Evolutionary conservation across 352 stramenopile genomes (phyloP).

Genomic region (Aphanomyces astaci): DNA sequence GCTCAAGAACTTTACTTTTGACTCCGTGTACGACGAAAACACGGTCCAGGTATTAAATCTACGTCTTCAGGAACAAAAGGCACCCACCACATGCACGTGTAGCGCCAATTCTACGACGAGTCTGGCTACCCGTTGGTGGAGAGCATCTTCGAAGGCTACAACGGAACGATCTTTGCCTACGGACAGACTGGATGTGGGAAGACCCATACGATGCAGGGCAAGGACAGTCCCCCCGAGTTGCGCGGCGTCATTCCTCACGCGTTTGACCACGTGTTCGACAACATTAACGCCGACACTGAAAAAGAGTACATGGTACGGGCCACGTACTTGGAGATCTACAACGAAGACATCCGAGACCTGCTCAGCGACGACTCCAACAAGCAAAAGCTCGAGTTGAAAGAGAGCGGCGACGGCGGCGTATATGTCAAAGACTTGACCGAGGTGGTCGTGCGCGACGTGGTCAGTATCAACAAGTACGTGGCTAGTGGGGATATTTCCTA

Average conservation of each 20-base stretch:
- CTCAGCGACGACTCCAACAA: slow-evolving; percentile 61
- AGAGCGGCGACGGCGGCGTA: slow-evolving; percentile 65
- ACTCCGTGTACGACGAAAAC: slow-evolving; percentile 85
- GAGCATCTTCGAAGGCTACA: slow-evolving; percentile 87
- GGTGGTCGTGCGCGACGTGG: slow-evolving; percentile 62
- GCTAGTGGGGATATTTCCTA: neutral
- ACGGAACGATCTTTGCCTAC: slow-evolving; percentile 89
- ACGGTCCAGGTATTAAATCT: slow-evolving; percentile 37
- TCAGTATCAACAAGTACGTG: slow-evolving; percentile 61
- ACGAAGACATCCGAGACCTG: slow-evolving; percentile 90
- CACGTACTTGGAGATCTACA: slow-evolving; percentile 94
- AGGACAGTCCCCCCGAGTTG: slow-evolving; percentile 61
- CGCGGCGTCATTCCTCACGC: slow-evolving; percentile 75
- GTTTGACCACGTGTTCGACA: slow-evolving; percentile 85
- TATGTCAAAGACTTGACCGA: slow-evolving; percentile 88
- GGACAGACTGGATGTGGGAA: slow-evolving; percentile 81
- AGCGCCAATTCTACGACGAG: slow-evolving; percentile 82
- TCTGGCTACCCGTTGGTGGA: slow-evolving; percentile 81
- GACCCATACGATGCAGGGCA: slow-evolving; percentile 80
- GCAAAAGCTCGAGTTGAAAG: slow-evolving; percentile 79
- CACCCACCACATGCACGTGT: neutral
- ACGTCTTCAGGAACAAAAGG: neutral
- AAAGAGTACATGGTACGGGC: slow-evolving; percentile 77
- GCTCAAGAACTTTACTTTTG: slow-evolving; percentile 85
- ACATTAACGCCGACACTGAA: slow-evolving; percentile 54